phyloP scores from a whole-genome alignment of 139 green algal species.

The Chlorella sp. region DNA sequence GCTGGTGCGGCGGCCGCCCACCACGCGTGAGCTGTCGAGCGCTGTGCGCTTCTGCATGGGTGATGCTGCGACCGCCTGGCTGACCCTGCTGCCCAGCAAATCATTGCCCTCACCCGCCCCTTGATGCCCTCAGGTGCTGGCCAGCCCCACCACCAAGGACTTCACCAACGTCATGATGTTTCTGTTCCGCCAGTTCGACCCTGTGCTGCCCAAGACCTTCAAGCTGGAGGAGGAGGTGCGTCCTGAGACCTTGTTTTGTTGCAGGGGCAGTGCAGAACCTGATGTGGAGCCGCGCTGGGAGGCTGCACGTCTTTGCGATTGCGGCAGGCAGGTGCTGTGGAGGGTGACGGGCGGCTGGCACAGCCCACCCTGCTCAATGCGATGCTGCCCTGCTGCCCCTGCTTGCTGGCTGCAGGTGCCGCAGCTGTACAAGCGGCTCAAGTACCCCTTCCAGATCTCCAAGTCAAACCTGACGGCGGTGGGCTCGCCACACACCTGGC shows the following conservation, averaged over 20 bases:
- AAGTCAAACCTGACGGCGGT: conserved; percentile 93
- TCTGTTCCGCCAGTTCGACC: conserved; percentile 83
- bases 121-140: conserved; percentile 54
- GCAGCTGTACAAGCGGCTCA: conserved; percentile 91
- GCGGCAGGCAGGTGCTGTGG: too few relatives aligned
- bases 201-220: conserved; percentile 73
- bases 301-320: too few relatives aligned
- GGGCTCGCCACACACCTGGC: conserved; percentile 94
- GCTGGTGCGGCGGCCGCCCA: too few relatives aligned
- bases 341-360: too few relatives aligned
- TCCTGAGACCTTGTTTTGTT: background rate
- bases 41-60: too few relatives aligned
- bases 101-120: background rate
- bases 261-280: too few relatives aligned
- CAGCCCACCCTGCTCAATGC: too few relatives aligned
- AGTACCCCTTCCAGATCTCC: conserved; percentile 94
- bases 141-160: conserved; percentile 91
- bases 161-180: conserved; percentile 92
- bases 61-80: background rate
- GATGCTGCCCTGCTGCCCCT: too few relatives aligned
- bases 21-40: too few relatives aligned
- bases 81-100: too few relatives aligned
- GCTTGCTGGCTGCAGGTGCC: conserved; percentile 76
- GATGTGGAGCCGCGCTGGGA: too few relatives aligned
- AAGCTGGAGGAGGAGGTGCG: conserved; percentile 84